Evolutionary conservation across 2,329 filamentous ascomycete genomes (phyloP), one percentile per base, ranked within the genome.

Genomic region (Pseudofabraea citricarpa): DNA sequence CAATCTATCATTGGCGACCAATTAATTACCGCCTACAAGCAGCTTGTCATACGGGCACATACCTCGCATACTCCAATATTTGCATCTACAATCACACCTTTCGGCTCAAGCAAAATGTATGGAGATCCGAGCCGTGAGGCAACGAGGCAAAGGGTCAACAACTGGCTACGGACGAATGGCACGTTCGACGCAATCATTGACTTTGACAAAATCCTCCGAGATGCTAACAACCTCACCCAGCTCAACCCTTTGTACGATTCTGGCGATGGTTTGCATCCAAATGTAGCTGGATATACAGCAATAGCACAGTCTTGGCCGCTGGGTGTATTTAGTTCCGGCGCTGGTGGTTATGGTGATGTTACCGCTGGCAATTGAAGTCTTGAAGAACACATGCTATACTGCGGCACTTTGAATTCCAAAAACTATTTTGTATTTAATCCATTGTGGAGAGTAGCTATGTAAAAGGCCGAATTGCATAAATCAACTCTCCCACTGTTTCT

Each of bases 261-360:
- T 1, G 82, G 82, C 0, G 82, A 85, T 60, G 81, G 79, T 57
- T 57, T 86, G 55, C 82, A 86, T 65, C 77, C 78, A 0, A 82
- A 74, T 57, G 70, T 72, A 0, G 64, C 57, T 2, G 81, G 79
- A 0, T 86, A 82, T 58, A 71, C 78, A 57, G 68, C 69, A 1
- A 64, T 86, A 55, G 81, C 80, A 1, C 68, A 78, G 45, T 59
- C 61, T 40, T 82, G 85, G 49, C 77, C 78, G 0, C 49, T 84
- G 35, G 64, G 68, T 5, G 56, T 83, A 3, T 79, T 85, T 51
- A 37, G 42, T 16, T 44, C n/a, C n/a, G n/a, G n/a, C n/a, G n/a
- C n/a, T n/a, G n/a, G n/a, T n/a, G n/a, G n/a, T n/a, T n/a, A n/a
- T n/a, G n/a, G n/a, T n/a, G n/a, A n/a, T n/a, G n/a, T n/a, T n/a